phyloP scores from a whole-genome alignment of 768 basidiomycete genomes.

The Mycena venus region DNA sequence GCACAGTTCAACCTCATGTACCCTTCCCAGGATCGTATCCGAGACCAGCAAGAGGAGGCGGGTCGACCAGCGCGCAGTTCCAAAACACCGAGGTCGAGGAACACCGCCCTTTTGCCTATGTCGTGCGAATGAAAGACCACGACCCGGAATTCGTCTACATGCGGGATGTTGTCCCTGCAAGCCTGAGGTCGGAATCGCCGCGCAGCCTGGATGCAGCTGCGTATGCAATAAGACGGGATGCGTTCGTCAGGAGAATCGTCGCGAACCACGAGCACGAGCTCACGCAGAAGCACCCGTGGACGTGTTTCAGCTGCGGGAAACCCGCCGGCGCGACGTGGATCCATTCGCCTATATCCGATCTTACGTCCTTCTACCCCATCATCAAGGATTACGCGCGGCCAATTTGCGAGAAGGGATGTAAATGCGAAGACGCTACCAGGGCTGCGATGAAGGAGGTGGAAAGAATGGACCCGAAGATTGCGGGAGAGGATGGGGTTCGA shows the following conservation, averaged over 20 bases:
- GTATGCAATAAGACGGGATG: constrained; percentile 9
- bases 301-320: constrained; percentile 15
- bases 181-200: not conserved
- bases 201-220: not conserved
- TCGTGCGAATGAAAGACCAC: constrained; percentile 18
- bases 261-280: constrained; percentile 23
- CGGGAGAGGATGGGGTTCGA: not conserved
- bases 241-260: constrained; percentile 22
- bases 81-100: not conserved
- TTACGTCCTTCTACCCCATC: constrained; percentile 22
- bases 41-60: constrained; percentile 21
- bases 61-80: constrained; percentile 12
- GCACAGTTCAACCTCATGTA: not conserved
- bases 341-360: constrained; percentile 15
- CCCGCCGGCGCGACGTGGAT: constrained; percentile 24
- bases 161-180: constrained; percentile 30
- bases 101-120: constrained; percentile 24
- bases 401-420: constrained; percentile 14
- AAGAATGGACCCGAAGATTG: constrained; percentile 13
- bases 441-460: constrained; percentile 20
- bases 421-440: not conserved
- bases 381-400: constrained; percentile 29
- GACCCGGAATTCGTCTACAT: constrained; percentile 21
- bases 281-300: constrained; percentile 21
- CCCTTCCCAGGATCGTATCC: not conserved